Percentiles rank a stretch among this genome's conserved stretches.
Evolutionary conservation across 1,284 basidiomycete genomes (phyloP).

Genomic region (Gymnopus androsaceus): DNA sequence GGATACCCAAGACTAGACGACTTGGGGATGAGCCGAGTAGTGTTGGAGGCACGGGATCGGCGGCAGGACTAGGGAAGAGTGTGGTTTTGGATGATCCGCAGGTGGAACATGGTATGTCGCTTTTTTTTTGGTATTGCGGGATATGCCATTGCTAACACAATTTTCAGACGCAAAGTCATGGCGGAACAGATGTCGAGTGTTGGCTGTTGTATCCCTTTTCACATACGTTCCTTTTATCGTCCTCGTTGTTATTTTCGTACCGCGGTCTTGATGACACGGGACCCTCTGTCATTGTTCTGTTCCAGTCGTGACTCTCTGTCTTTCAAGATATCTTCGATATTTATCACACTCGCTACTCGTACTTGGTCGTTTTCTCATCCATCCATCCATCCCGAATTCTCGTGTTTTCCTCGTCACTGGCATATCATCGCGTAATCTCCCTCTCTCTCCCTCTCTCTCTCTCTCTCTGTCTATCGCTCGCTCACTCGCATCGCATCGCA

Average conservation of each 20-base stretch:
- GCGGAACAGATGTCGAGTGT: conserved; percentile 56
- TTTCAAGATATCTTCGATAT: too few species aligned
- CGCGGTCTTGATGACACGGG: conserved; percentile 1
- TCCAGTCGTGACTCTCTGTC: too few species aligned
- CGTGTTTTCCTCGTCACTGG: too few species aligned
- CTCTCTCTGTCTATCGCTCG: too few species aligned
- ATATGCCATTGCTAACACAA: conserved; percentile 4
- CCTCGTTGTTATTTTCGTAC: conserved; percentile 51
- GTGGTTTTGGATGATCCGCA: conserved; percentile 49
- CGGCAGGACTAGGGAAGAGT: conserved; percentile 55
- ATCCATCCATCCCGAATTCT: too few species aligned
- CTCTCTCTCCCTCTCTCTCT: too few species aligned
- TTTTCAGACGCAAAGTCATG: conserved; percentile 50
- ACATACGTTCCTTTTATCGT: conserved; percentile 62
- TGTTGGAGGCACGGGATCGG: conserved; percentile 34
- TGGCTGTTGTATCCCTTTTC: conserved; percentile 50
- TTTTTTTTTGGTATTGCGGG: neutral
- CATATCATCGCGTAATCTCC: too few species aligned
- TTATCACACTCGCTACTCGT: too few species aligned
- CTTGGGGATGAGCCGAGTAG: too few species aligned
- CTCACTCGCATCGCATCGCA: too few species aligned
- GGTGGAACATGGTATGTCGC: conserved; percentile 45
- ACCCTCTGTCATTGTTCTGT: too few species aligned
- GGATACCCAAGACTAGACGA: conserved; percentile 47
- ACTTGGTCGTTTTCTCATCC: too few species aligned